phyloP scores from a whole-genome alignment of 768 basidiomycete genomes.

The Dioszegia hungarica region DNA sequence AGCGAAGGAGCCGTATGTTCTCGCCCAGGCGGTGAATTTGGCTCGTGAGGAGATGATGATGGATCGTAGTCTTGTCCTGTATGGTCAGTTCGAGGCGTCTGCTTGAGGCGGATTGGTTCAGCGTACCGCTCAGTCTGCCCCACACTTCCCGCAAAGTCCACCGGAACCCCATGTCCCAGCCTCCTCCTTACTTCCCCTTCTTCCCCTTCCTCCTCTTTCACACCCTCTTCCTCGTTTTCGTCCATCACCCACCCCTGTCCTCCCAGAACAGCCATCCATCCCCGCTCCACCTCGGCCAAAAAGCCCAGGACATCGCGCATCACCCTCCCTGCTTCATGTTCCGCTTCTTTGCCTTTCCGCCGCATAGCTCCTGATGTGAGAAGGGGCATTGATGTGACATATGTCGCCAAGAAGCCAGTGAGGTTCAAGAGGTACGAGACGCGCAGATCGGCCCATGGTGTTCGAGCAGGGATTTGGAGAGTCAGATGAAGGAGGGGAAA shows the following conservation, averaged over 20 bases:
- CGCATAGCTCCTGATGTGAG: not conserved
- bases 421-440: conserved; percentile 23
- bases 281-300: conserved; percentile 18
- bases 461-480: conserved; percentile 24
- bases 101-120: no score
- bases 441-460: conserved; percentile 15
- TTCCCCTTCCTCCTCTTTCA: not conserved
- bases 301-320: conserved; percentile 12
- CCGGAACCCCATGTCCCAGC: conserved; percentile 1
- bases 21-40: conserved; percentile 32
- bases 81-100: not conserved
- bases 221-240: not conserved
- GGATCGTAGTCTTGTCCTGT: conserved; percentile 27
- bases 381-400: conserved; percentile 21
- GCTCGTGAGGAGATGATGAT: conserved; percentile 21
- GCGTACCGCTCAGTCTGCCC: conserved; percentile 20
- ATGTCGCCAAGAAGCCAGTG: conserved; percentile 14
- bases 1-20: conserved; percentile 23
- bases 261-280: conserved; percentile 22
- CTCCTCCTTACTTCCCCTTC: no score
- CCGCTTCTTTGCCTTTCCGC: not conserved
- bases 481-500: conserved; percentile 19
- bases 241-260: conserved; percentile 22
- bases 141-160: conserved; percentile 3
- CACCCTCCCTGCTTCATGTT: conserved; percentile 5